Evolutionary conservation across 2,329 filamentous ascomycete species (phyloP).

Genomic region (Thermothelomyces thermophilus): DNA sequence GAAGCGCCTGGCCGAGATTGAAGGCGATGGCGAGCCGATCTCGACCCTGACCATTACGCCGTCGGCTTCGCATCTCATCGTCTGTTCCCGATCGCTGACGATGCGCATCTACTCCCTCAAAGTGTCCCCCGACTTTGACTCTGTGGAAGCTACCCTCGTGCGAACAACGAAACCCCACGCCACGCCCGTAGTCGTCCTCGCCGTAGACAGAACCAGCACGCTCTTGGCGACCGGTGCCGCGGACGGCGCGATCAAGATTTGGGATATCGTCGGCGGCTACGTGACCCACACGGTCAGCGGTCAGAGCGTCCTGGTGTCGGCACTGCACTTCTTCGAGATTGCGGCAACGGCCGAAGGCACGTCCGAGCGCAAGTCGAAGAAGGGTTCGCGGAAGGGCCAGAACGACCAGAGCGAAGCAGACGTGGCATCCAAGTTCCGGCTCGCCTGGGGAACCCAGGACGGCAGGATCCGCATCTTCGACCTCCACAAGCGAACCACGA

Average conservation of each 20-base stretch:
- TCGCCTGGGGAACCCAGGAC: conserved; percentile 90
- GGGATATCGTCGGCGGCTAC: conserved; percentile 87
- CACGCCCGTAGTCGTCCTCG: conserved; percentile 80
- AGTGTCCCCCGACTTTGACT: conserved; percentile 47
- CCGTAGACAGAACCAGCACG: conserved; percentile 80
- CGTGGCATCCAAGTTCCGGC: conserved; percentile 56
- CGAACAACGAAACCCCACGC: conserved; percentile 84
- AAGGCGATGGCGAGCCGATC: conserved; percentile 74
- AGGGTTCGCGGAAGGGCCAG: conserved; percentile 39
- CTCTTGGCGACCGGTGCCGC: conserved; percentile 87
- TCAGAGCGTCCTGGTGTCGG: conserved; percentile 84
- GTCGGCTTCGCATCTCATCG: conserved; percentile 76
- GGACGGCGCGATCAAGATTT: conserved; percentile 91
- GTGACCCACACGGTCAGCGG: conserved; percentile 93
- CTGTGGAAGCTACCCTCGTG: conserved; percentile 60
- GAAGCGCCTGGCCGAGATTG: conserved; percentile 73
- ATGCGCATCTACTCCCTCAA: conserved; percentile 84
- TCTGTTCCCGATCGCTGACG: conserved; percentile 91
- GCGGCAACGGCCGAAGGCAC: conserved; percentile 38
- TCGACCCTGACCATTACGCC: conserved; percentile 76
- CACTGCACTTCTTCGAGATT: conserved; percentile 84
- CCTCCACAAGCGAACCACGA: conserved; percentile 70
- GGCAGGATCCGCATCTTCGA: conserved; percentile 91
- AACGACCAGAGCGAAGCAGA: conserved; percentile 37
- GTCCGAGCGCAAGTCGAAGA: conserved; percentile 37